phyloP scores from a whole-genome alignment of 1,284 basidiomycete species.

The Wolfiporia cocos region DNA sequence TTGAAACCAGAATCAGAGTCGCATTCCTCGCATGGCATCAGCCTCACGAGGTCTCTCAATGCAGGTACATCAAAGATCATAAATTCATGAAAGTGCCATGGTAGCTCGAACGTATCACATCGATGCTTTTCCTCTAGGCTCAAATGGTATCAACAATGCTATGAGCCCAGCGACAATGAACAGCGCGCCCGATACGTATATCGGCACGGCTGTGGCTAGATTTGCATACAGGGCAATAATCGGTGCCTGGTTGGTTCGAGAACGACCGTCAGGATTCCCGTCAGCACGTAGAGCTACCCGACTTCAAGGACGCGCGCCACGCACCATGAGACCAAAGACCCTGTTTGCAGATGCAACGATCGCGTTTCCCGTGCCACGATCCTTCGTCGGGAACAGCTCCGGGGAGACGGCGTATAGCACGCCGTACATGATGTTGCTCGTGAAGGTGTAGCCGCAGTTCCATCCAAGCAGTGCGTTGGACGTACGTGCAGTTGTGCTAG shows the following conservation, averaged over 20 bases:
- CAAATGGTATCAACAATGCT: slow-evolving; percentile 64
- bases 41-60: too few species aligned
- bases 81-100: too few species aligned
- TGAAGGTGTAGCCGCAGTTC: slow-evolving; percentile 67
- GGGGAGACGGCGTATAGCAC: slow-evolving; percentile 62
- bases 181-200: slow-evolving; percentile 63
- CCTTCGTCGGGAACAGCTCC: slow-evolving; percentile 67
- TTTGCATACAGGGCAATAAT: slow-evolving; percentile 62
- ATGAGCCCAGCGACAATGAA: slow-evolving; percentile 59
- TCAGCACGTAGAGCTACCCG: background rate
- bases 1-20: too few species aligned
- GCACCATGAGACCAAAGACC: slow-evolving; percentile 59
- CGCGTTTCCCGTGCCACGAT: slow-evolving; percentile 70
- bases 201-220: slow-evolving; percentile 56
- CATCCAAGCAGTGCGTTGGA: slow-evolving; percentile 62
- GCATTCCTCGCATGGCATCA: too few species aligned
- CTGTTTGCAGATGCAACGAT: slow-evolving; percentile 54
- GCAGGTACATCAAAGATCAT: too few species aligned
- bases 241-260: too few species aligned
- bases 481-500: slow-evolving; percentile 58
- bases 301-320: slow-evolving; percentile 4
- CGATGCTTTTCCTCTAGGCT: slow-evolving; percentile 63
- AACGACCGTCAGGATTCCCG: too few species aligned
- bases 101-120: slow-evolving; percentile 36
- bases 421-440: slow-evolving; percentile 68